These are phyloP conservation scores for Fusarium pseudonygamai DNA, from an alignment of 2,329 filamentous ascomycete genomes.

Conservation along the genomic window DNA sequence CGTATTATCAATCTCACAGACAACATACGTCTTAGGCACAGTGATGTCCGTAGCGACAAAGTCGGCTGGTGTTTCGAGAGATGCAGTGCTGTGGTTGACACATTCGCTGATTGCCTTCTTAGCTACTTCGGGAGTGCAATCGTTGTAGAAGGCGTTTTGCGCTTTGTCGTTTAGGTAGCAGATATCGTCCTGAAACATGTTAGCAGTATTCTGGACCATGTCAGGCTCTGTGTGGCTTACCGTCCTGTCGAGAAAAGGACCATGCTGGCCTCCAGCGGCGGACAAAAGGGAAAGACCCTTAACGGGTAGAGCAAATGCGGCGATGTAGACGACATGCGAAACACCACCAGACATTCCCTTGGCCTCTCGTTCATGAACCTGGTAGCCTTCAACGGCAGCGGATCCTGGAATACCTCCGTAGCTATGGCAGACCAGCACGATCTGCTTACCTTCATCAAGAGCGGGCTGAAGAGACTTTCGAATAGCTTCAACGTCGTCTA, in stretches of 20 bases:
- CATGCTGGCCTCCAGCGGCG: background rate
- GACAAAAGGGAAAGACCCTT: background rate
- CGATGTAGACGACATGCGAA: conserved; percentile 42
- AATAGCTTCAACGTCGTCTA: conserved; percentile 12
- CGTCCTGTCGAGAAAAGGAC: conserved; percentile 3
- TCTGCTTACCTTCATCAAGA: background rate
- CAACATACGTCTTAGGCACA: conserved; percentile 42
- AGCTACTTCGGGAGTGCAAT: background rate
- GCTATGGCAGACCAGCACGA: conserved; percentile 35
- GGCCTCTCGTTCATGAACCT: conserved; percentile 38
- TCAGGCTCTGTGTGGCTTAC: background rate
- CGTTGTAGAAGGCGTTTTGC: conserved; percentile 7
- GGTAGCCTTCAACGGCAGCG: conserved; percentile 38
- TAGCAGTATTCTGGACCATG: rapidly evolving
- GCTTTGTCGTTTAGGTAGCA: conserved; percentile 9
- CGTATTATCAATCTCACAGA: conserved; percentile 36
- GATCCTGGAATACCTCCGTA: conserved; percentile 47
- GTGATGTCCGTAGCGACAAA: conserved; percentile 38
- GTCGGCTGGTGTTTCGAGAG: conserved; percentile 16
- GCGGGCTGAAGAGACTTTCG: background rate
- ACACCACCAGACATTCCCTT: conserved; percentile 44
- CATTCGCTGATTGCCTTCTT: background rate
- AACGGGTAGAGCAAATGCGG: conserved; percentile 38
- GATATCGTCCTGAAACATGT: background rate
- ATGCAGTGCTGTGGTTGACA: conserved; percentile 28